Conservation (phyloP, 2,329 filamentous ascomycete species). For the Chrysosporium keratinophilum region DNA sequence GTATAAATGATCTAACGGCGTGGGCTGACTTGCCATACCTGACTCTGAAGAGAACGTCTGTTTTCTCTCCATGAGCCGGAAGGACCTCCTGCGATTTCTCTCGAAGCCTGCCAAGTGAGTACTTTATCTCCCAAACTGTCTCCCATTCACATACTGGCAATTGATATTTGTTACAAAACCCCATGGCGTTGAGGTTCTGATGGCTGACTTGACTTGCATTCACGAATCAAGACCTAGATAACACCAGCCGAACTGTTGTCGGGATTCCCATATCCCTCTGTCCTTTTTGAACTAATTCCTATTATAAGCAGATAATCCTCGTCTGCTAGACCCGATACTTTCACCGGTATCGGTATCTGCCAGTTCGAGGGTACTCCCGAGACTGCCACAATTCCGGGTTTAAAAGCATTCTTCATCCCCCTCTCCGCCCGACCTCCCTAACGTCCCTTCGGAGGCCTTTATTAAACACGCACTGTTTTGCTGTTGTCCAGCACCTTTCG, state of each 20-base stretch:
- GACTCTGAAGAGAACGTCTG: conserved; percentile 21
- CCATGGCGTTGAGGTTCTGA: neutral
- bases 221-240: conserved; percentile 51
- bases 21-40: conserved; percentile 13
- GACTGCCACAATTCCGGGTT: conserved; percentile 78
- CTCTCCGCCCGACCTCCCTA: conserved; percentile 85
- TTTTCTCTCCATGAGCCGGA: conserved; percentile 71
- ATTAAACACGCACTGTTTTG: conserved; percentile 45
- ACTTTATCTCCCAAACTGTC: neutral
- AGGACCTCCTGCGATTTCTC: conserved; percentile 83
- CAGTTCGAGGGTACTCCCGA: conserved; percentile 49
- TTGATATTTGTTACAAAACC: neutral
- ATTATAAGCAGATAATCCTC: conserved; percentile 50
- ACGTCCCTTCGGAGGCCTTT: conserved; percentile 52
- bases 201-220: conserved; percentile 17
- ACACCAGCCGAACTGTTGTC: conserved; percentile 29
- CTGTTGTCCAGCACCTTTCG: conserved; percentile 57
- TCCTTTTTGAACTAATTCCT: conserved; percentile 17
- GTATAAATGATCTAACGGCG: conserved; percentile 16
- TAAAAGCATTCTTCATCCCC: conserved; percentile 69
- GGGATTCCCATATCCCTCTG: conserved; percentile 20
- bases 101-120: conserved; percentile 89
- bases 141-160: neutral
- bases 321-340: conserved; percentile 81
- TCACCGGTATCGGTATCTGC: conserved; percentile 70